These are phyloP conservation scores for Kodamaea fungicola DNA, from an alignment of 1,139 yeast species.

Conservation along the genomic window DNA sequence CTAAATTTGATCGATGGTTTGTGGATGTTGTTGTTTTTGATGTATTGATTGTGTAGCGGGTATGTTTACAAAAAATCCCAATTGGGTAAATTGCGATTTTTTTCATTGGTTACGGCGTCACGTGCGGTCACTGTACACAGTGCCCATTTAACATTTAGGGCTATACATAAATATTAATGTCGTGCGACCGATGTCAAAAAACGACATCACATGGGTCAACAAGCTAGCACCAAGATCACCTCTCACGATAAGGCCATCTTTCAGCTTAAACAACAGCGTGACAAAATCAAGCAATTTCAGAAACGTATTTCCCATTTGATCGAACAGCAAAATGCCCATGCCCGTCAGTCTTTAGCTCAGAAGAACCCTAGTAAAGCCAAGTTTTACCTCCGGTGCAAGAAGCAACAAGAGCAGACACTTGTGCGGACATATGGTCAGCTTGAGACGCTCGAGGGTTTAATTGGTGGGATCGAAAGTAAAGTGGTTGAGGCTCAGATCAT, in stretches of 20 bases:
- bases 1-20: background rate
- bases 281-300: conserved; percentile 75
- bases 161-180: no score
- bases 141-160: no score
- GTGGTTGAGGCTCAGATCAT: conserved; percentile 82
- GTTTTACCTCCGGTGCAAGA: conserved; percentile 68
- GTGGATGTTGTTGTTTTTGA: background rate
- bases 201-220: conserved; percentile 36
- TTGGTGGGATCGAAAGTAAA: conserved; percentile 81
- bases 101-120: no score
- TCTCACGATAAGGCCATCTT: conserved; percentile 81
- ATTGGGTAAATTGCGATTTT: conserved; percentile 2
- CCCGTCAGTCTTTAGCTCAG: conserved; percentile 51
- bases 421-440: conserved; percentile 73
- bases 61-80: conserved; percentile 7
- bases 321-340: conserved; percentile 55
- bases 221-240: conserved; percentile 58
- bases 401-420: conserved; percentile 73
- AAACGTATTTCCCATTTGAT: conserved; percentile 55
- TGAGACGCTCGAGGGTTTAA: conserved; percentile 69
- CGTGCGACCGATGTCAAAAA: no score
- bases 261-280: conserved; percentile 85
- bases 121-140: no score
- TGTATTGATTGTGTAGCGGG: background rate
- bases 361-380: conserved; percentile 59